Percentiles rank a stretch among this genome's conserved stretches.
phyloP scores from a whole-genome alignment of 768 basidiomycete genomes.

The Xerocomus brunneocitrinus region DNA sequence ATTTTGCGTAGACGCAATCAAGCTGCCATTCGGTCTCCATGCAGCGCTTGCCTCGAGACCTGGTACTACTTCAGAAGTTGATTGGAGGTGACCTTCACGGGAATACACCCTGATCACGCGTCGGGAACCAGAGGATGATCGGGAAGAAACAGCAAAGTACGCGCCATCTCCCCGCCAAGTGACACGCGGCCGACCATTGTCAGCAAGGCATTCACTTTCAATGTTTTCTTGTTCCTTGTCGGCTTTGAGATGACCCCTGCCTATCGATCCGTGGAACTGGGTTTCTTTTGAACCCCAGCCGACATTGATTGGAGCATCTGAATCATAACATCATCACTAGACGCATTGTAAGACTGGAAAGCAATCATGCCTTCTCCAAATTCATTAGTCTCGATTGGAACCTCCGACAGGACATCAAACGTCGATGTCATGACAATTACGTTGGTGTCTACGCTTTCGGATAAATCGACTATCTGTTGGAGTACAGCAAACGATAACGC shows the following conservation, averaged over 20 bases:
- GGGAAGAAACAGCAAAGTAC: conserved; percentile 79
- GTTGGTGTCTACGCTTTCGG: conserved; percentile 58
- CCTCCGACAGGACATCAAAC: conserved; percentile 86
- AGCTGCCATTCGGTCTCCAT: conserved; percentile 87
- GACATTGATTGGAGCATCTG: conserved; percentile 89
- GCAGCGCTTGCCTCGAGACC: conserved; percentile 76
- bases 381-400: conserved; percentile 61
- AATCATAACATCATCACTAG: conserved; percentile 10
- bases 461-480: neutral
- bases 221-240: conserved; percentile 42
- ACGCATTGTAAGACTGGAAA: neutral
- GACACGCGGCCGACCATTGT: conserved; percentile 67
- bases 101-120: conserved; percentile 31
- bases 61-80: conserved; percentile 78
- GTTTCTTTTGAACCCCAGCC: conserved; percentile 98
- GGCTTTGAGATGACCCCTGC: conserved; percentile 59
- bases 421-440: conserved; percentile 84
- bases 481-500: conserved; percentile 5
- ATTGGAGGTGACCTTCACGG: conserved; percentile 59
- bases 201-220: conserved; percentile 59
- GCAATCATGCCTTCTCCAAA: conserved; percentile 75
- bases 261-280: conserved; percentile 94
- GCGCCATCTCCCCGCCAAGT: conserved; percentile 94
- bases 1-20: conserved; percentile 78
- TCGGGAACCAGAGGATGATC: conserved; percentile 39